Base-by-base conservation (phyloP, 495 filamentous ascomycete species). In the Platismatia glauca region DNA sequence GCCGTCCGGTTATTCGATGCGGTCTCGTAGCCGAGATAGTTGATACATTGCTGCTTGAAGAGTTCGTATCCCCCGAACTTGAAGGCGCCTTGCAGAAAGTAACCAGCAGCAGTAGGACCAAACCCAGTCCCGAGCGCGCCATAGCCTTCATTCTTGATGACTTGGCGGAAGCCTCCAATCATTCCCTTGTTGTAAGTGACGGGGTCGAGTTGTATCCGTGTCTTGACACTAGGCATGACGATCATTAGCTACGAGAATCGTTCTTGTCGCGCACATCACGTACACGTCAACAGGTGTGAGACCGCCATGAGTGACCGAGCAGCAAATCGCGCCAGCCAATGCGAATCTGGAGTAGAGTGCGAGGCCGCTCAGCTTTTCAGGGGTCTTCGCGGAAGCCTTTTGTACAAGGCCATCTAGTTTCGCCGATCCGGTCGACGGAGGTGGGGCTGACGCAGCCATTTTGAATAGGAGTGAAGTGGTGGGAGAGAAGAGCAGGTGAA, bases 281-380 rank as follows among this genome's bases (percentile, higher is more conserved):
- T 90, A 96, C 91, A 96, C 91, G 86, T 96, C 91, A 71, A 96
- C 89, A 69, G 91, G 91, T 61, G 91, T 96, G 73, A 95, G 82
- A 71, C 82, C 85, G 70, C 91, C 91, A 81, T 96, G 91, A 69
- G 91, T 96, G 78, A 96, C 80, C 71, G 89, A 89, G 76, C 91
- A 96, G 86, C 91, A 96, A 78, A 95, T 79, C 67, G 91, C 91
- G 75, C 91, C 91, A 66, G 91, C 91, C 71, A 96, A 88, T 74
- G 92, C 90, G 80, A 96, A 95, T 73, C 90, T 78, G 64, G 86
- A 84, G 79, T 91, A 90, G 61, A 89, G 82, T 57, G 72, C 73
- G 64, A 82, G 62, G 50, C 82, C 84, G 60, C 70, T 77, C 61
- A 78, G 71, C 63, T 75, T 74, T 68, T 76, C 35, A 65, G 82